A percentile compares a stretch with the other conserved stretches of the same genome.
Conservation (phyloP, 768 basidiomycete genomes). For the Suillus paluster region DNA sequence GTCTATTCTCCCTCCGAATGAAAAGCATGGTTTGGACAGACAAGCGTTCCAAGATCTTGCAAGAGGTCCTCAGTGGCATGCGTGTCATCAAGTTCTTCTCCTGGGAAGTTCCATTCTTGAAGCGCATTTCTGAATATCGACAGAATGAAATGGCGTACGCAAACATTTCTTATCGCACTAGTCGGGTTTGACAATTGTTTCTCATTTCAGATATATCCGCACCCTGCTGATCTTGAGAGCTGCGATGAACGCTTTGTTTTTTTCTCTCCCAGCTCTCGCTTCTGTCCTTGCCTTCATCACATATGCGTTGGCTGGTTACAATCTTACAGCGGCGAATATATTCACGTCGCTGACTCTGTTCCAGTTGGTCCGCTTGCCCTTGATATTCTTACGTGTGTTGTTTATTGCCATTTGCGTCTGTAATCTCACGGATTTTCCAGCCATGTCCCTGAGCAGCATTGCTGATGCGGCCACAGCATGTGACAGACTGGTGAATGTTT, state of each 20-base stretch:
- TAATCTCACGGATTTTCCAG: constrained; percentile 39
- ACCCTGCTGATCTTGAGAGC: constrained; percentile 67
- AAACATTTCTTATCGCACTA: constrained; percentile 7
- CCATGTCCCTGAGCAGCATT: constrained; percentile 73
- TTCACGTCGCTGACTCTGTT: constrained; percentile 89
- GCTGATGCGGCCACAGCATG: constrained; percentile 85
- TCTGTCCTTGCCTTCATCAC: constrained; percentile 79
- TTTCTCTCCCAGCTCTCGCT: constrained; percentile 78
- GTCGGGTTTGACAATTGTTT: constrained; percentile 2
- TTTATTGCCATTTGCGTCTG: background rate
- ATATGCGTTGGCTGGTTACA: constrained; percentile 75
- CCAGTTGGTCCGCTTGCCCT: constrained; percentile 78
- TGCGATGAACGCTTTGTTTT: constrained; percentile 67
- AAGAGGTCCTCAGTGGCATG: constrained; percentile 89
- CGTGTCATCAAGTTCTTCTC: constrained; percentile 92
- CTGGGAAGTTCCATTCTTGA: constrained; percentile 84
- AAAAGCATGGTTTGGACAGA: constrained; percentile 91
- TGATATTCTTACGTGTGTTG: constrained; percentile 66
- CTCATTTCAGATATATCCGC: constrained; percentile 58
- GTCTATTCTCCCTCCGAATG: constrained; percentile 57
- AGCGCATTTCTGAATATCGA: constrained; percentile 72
- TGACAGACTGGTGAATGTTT: constrained; percentile 77
- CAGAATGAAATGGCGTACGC: constrained; percentile 67
- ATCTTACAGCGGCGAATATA: constrained; percentile 68
- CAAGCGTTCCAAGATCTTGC: constrained; percentile 84